Evolutionary conservation across 352 stramenopile genomes (phyloP), one percentile per base, ranked within the genome.

Genomic region (Ochromonadaceae sp.): DNA sequence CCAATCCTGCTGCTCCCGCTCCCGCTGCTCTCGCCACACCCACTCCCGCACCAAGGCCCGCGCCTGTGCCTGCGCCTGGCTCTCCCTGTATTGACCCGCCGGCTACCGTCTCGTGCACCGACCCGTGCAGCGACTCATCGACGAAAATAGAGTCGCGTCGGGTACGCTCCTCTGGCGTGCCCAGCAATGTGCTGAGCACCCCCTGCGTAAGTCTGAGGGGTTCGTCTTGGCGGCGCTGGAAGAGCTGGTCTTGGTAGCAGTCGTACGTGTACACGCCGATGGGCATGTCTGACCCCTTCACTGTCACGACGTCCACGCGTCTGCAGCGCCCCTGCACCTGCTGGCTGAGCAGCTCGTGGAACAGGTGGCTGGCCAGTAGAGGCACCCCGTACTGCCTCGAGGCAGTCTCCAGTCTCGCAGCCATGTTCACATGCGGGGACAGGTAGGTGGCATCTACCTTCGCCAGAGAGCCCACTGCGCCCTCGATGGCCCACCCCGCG

Each of bases 391-490:
- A 98, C 71, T 97, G 89, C 0, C 90, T 90, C 3, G 84, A 93
- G 20, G 90, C 88, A 46, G 87, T 90, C 73, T 96, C 92, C 56
- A 98, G 83, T 47, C 92, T 80, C 10, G 86, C 87, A 0, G 91
- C 88, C 87, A 97, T 96, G 74, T 98, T 97, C 10, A 98, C 91
- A 70, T 97, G 91, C 3, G 92, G 91, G 2, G 87, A 96, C 0
- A 98, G 72, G 67, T 98, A 98, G 0, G 88, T 97, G 30, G 91
- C 91, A 75, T 98, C 92, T 50, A 98, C 95, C 74, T 98, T 98
- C 78, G 95, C 95, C 32, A 87, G 74, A 14, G 85, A 96, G 28
- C 93, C 93, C 58, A 98, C 95, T 1, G 91, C 90, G 28, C 93
- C 93, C 77, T 98, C 93, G 40, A 98, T 97, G 0, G 91, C 91